phyloP scores from a whole-genome alignment of 129 eudicot species.

The Lactuca sativa region DNA sequence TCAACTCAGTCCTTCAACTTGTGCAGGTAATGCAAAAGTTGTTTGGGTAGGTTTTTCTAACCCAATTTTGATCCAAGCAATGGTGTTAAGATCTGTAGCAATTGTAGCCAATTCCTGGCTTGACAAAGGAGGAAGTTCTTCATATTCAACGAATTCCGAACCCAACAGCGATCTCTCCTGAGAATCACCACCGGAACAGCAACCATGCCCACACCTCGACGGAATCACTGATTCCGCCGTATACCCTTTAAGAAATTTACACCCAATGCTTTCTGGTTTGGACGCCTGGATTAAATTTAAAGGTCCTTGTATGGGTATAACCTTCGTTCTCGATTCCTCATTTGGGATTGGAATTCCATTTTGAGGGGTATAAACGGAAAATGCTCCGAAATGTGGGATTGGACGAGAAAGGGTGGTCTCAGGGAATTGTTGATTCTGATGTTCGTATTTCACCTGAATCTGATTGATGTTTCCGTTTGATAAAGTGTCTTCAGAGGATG shows the following conservation, averaged over 20 bases:
- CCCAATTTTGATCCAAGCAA: constrained; percentile 82
- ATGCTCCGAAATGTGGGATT: constrained; percentile 56
- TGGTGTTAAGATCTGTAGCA: constrained; percentile 63
- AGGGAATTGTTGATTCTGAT: neutral
- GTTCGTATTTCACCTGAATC: constrained; percentile 13
- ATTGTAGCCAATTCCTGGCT: constrained; percentile 55
- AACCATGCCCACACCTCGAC: constrained; percentile 33
- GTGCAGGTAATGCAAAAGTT: constrained; percentile 28
- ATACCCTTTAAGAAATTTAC: constrained; percentile 45
- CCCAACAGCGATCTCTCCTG: constrained; percentile 52
- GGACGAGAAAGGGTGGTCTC: constrained; percentile 40
- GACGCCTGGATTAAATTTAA: constrained; percentile 45
- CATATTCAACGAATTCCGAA: constrained; percentile 71
- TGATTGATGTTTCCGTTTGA: constrained; percentile 46
- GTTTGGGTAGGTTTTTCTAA: constrained; percentile 34
- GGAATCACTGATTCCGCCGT: constrained; percentile 52
- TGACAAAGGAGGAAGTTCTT: constrained; percentile 51
- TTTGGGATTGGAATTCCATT: constrained; percentile 20
- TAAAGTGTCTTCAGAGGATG: constrained; percentile 47
- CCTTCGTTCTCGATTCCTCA: constrained; percentile 16
- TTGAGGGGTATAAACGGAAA: constrained; percentile 41
- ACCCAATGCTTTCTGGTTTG: constrained; percentile 40
- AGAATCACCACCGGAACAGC: constrained; percentile 1
- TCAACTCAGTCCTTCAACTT: constrained; percentile 48
- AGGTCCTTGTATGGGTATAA: constrained; percentile 52